Conservation (phyloP, 306 rosid species). For the Cicer yamashitae region DNA sequence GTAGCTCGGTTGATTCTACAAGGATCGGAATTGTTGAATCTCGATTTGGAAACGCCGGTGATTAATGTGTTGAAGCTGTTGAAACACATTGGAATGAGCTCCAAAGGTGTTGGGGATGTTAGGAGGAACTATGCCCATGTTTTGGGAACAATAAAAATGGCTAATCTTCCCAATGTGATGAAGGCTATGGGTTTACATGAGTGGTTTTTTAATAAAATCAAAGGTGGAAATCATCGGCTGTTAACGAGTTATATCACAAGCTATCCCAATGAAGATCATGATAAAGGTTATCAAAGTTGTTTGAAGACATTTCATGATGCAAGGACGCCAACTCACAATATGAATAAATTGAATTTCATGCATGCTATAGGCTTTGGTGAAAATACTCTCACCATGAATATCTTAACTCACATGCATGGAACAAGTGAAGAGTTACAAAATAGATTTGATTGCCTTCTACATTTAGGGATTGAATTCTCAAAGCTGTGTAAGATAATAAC, state of each 20-base stretch:
- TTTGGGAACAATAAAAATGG: conserved; percentile 68
- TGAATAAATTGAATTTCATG: conserved; percentile 71
- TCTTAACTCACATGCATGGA: conserved; percentile 64
- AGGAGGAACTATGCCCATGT: conserved; percentile 52
- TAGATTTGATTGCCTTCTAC: conserved; percentile 70
- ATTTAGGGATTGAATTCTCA: conserved; percentile 63
- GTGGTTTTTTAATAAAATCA: conserved; percentile 69
- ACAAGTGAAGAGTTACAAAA: conserved; percentile 50
- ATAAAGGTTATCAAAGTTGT: conserved; percentile 45
- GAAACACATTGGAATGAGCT: conserved; percentile 61
- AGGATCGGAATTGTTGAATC: conserved; percentile 56
- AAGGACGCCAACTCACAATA: conserved; percentile 50
- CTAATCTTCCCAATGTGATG: conserved; percentile 69
- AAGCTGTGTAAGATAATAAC: conserved; percentile 59
- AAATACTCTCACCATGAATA: conserved; percentile 61
- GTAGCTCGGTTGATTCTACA: conserved; percentile 61
- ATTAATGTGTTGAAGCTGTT: conserved; percentile 64
- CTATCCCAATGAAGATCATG: conserved; percentile 53
- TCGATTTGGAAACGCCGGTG: conserved; percentile 54
- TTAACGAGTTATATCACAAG: conserved; percentile 50
- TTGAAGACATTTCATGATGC: conserved; percentile 55
- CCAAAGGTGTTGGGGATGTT: conserved; percentile 42
- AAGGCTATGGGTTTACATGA: conserved; percentile 70
- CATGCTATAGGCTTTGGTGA: conserved; percentile 80
- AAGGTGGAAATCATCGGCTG: conserved; percentile 57